Evolutionary conservation across 352 stramenopile species (phyloP).

Genomic region (Phytophthora citricola): DNA sequence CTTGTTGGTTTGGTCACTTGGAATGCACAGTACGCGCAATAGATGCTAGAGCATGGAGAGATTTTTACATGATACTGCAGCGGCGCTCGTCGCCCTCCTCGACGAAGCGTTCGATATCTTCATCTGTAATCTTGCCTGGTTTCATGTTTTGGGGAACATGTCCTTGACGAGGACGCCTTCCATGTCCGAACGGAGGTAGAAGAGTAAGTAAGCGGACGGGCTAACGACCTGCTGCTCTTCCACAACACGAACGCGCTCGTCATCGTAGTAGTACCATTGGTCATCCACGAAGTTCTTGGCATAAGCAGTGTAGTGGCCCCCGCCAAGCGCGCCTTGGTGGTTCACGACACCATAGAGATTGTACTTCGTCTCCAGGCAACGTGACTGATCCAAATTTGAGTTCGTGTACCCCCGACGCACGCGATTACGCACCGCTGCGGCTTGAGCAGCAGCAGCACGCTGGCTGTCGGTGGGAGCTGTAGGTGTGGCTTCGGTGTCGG

Average conservation of each 20-base stretch:
- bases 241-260: slow-evolving; percentile 87
- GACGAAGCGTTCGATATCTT: slow-evolving; percentile 91
- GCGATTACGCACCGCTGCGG: slow-evolving; percentile 62
- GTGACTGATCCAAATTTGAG: slow-evolving; percentile 88
- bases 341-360: slow-evolving; percentile 91
- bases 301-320: slow-evolving; percentile 90
- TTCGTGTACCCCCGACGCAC: slow-evolving; percentile 88
- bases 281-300: slow-evolving; percentile 90
- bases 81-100: slow-evolving; percentile 83
- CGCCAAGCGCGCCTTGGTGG: slow-evolving; percentile 86
- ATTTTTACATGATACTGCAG: slow-evolving; percentile 84
- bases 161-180: slow-evolving; percentile 81
- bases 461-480: slow-evolving; percentile 33
- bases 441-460: slow-evolving; percentile 30
- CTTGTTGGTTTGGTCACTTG: slow-evolving; percentile 26
- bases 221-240: slow-evolving; percentile 88
- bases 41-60: slow-evolving; percentile 11
- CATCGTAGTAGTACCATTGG: slow-evolving; percentile 93
- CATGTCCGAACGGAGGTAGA: slow-evolving; percentile 93
- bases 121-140: slow-evolving; percentile 85
- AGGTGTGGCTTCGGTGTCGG: slow-evolving; percentile 17
- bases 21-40: slow-evolving; percentile 25
- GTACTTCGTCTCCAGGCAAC: slow-evolving; percentile 89
- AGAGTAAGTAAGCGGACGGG: slow-evolving; percentile 91
- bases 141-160: slow-evolving; percentile 90